A percentile compares a stretch with the other conserved stretches of the same genome.
Evolutionary conservation across 305 asterid genomes (phyloP).

Genomic region (Rubia tinctorum): DNA sequence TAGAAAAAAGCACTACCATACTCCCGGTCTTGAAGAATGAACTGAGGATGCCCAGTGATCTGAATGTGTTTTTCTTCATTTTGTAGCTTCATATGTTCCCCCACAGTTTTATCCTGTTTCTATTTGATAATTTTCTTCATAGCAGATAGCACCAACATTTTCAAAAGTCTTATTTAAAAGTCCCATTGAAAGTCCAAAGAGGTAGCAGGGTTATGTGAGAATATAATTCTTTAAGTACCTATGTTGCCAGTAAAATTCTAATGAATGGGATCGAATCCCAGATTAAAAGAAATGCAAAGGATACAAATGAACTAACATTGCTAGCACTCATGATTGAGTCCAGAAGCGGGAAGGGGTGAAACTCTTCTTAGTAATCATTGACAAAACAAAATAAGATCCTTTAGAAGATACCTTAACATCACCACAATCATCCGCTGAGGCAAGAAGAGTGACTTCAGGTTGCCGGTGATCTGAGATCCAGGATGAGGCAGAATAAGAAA

Average conservation of each 20-base stretch:
- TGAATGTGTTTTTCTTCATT: background rate
- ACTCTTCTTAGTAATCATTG: background rate
- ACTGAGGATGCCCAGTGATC: background rate
- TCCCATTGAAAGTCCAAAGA: background rate
- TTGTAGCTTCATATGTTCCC: background rate
- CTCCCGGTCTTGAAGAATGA: background rate
- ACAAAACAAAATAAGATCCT: background rate
- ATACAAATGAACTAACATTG: too few relatives aligned
- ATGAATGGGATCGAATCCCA: background rate
- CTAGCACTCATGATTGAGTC: background rate
- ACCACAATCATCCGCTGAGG: conserved; percentile 93
- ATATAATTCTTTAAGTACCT: background rate
- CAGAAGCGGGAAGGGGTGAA: background rate
- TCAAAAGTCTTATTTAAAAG: background rate
- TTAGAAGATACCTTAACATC: conserved; percentile 71
- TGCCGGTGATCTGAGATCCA: conserved; percentile 58
- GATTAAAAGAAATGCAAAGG: background rate
- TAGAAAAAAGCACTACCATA: background rate
- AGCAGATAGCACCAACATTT: background rate
- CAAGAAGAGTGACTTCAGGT: conserved; percentile 77
- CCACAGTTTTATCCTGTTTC: background rate
- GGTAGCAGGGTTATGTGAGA: background rate
- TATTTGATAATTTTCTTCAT: background rate
- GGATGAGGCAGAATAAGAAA: conserved; percentile 8
- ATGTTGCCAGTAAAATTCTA: too few relatives aligned